Percentiles rank a stretch among this genome's conserved stretches.
phyloP scores from a whole-genome alignment of 179 eudicot species.

The Silene vulgaris region DNA sequence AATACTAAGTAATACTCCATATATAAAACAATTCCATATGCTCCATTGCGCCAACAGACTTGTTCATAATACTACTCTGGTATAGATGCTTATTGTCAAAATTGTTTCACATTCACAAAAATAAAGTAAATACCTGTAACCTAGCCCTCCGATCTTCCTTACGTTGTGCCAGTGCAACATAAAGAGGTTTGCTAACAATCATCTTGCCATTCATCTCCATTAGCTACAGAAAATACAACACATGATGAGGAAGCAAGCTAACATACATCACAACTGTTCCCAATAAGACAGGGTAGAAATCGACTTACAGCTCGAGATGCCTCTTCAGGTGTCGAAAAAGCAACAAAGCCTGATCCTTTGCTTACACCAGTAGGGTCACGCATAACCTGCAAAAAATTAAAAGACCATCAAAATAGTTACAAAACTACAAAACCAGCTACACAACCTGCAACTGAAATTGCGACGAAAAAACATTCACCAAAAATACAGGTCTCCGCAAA shows the following conservation, averaged over 20 bases:
- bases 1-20: background rate
- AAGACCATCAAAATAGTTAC: background rate
- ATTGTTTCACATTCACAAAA: background rate
- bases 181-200: slow-evolving; percentile 73
- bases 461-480: background rate
- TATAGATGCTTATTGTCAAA: background rate
- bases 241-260: background rate
- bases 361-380: slow-evolving; percentile 71
- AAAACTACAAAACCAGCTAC: background rate
- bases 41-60: too few relatives aligned
- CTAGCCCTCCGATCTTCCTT: slow-evolving; percentile 88
- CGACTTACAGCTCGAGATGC: slow-evolving; percentile 72
- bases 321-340: slow-evolving; percentile 74
- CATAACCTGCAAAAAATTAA: slow-evolving; percentile 42
- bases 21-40: background rate
- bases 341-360: slow-evolving; percentile 82
- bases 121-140: slow-evolving; percentile 52
- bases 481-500: too few relatives aligned
- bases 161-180: slow-evolving; percentile 90
- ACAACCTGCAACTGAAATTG: background rate
- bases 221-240: slow-evolving; percentile 25
- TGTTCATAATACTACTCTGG: background rate
- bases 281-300: background rate
- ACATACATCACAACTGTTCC: background rate
- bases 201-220: slow-evolving; percentile 82